These are phyloP conservation scores for Paraconiothyrium brasiliense DNA, from an alignment of 2,329 filamentous ascomycete species.

Conservation along the genomic window DNA sequence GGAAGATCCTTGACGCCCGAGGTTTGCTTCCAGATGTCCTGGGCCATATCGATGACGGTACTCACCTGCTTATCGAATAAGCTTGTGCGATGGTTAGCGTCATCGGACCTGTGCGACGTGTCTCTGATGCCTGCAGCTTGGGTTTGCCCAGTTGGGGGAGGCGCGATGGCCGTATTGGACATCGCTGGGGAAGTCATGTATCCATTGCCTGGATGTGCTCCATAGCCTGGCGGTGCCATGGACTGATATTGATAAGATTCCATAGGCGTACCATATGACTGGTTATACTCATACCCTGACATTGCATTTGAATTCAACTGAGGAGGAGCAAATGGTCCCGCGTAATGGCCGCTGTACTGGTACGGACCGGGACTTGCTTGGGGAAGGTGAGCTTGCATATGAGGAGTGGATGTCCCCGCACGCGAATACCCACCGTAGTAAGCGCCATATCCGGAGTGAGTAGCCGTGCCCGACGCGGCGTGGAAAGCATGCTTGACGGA, in stretches of 20 bases:
- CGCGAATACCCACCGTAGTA: constrained; percentile 50
- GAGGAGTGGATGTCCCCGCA: constrained; percentile 48
- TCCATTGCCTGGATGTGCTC: constrained; percentile 32
- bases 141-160: constrained; percentile 33
- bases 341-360: constrained; percentile 44
- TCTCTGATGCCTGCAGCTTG: constrained; percentile 31
- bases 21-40: constrained; percentile 70
- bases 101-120: constrained; percentile 26
- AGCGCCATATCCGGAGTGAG: constrained; percentile 35
- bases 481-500: constrained; percentile 53
- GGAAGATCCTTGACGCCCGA: constrained; percentile 69
- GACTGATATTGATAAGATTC: constrained; percentile 43
- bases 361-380: constrained; percentile 51
- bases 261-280: constrained; percentile 39
- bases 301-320: constrained; percentile 34
- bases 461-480: constrained; percentile 29
- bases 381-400: constrained; percentile 45
- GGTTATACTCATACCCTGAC: constrained; percentile 40
- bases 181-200: constrained; percentile 47
- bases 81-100: constrained; percentile 43
- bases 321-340: constrained; percentile 50
- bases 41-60: constrained; percentile 59
- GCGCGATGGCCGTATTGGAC: constrained; percentile 38
- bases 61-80: constrained; percentile 52
- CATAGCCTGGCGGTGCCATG: constrained; percentile 44